These are phyloP conservation scores for Ophidiomyces ophidiicola DNA, from an alignment of 2,329 filamentous ascomycete species.

Conservation along the genomic window DNA sequence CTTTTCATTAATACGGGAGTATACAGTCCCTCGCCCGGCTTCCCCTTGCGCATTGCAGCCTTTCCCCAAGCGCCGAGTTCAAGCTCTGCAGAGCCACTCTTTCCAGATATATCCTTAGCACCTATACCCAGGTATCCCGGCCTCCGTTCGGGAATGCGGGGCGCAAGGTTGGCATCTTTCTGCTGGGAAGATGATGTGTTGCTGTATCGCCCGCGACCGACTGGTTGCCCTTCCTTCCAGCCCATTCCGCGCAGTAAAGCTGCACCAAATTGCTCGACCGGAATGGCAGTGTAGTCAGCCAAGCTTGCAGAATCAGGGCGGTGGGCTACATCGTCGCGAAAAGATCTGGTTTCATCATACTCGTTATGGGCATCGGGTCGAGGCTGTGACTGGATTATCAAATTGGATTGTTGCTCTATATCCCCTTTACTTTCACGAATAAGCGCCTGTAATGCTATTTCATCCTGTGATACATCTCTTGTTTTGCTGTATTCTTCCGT, in stretches of 20 bases:
- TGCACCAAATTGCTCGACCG: conserved; percentile 88
- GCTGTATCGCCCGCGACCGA: conserved; percentile 44
- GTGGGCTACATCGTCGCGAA: conserved; percentile 54
- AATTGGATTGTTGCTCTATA: conserved; percentile 30
- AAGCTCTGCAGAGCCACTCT: conserved; percentile 40
- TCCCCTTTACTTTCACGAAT: conserved; percentile 43
- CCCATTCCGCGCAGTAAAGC: conserved; percentile 87
- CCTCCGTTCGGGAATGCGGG: conserved; percentile 55
- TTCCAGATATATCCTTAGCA: conserved; percentile 59
- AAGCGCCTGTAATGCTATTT: conserved; percentile 55
- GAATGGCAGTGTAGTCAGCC: conserved; percentile 76
- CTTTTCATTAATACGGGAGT: conserved; percentile 51
- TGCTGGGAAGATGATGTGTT: conserved; percentile 24
- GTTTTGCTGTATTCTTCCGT: too few relatives aligned
- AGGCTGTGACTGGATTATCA: conserved; percentile 39
- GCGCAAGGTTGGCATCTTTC: conserved; percentile 42
- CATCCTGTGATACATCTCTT: conserved; percentile 44
- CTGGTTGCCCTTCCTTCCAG: conserved; percentile 61
- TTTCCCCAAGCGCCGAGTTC: conserved; percentile 75
- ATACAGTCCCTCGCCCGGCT: conserved; percentile 41
- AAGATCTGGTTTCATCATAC: conserved; percentile 45
- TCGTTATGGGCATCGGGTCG: conserved; percentile 20
- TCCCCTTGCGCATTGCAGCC: conserved; percentile 40
- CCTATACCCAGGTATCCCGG: conserved; percentile 79
- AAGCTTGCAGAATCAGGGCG: conserved; percentile 66